phyloP scores from a whole-genome alignment of 139 green algal genomes.

The Microglena sp. region DNA sequence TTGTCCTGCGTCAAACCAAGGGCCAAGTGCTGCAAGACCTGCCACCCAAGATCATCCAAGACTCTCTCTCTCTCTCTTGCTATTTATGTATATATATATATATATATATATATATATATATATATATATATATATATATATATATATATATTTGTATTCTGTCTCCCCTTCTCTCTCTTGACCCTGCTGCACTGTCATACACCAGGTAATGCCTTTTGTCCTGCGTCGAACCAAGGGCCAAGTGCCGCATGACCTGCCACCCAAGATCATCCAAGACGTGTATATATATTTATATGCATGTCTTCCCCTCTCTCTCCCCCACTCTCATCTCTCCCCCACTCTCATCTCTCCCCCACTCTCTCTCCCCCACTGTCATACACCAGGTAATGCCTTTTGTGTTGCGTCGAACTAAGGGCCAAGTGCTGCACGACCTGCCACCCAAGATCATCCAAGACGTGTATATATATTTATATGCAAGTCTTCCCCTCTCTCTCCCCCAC shows the following conservation, averaged over 20 bases:
- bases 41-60: conserved; percentile 91
- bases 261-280: conserved; percentile 89
- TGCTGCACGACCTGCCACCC: conserved; percentile 83
- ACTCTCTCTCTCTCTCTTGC: too few species aligned
- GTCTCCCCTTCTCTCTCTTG: too few species aligned
- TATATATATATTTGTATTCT: too few species aligned
- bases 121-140: too few species aligned
- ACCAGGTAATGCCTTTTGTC: conserved; percentile 94
- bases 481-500: too few species aligned
- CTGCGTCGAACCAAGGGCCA: conserved; percentile 93
- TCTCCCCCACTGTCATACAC: too few species aligned
- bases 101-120: neutral
- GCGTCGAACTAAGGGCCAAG: conserved; percentile 89
- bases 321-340: too few species aligned
- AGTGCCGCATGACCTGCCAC: conserved; percentile 79
- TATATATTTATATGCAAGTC: too few species aligned
- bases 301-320: too few species aligned
- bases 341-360: too few species aligned
- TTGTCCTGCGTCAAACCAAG: conserved; percentile 93
- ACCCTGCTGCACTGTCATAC: too few species aligned
- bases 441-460: conserved; percentile 90
- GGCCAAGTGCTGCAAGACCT: conserved; percentile 82
- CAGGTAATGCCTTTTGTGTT: conserved; percentile 95
- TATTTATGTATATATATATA: neutral
- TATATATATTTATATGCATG: too few species aligned